phyloP scores from a whole-genome alignment of 805 yeast genomes.

The Pichia ethanolica region DNA sequence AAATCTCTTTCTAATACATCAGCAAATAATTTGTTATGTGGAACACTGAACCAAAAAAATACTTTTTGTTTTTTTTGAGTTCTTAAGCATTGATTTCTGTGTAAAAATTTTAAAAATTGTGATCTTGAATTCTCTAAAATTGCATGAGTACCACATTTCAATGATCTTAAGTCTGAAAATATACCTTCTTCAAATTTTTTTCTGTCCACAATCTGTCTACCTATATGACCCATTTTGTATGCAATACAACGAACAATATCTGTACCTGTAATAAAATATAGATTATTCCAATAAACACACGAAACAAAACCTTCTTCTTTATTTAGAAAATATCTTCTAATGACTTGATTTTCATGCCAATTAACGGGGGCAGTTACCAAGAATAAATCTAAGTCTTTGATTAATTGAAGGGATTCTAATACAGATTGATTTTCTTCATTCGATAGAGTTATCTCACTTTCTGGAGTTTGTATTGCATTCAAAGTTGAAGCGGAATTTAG shows the following conservation, averaged over 20 bases:
- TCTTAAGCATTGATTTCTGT: slow-evolving; percentile 78
- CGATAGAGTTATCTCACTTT: not conserved
- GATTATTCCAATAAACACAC: slow-evolving; percentile 86
- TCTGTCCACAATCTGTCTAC: slow-evolving; percentile 73
- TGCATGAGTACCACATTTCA: slow-evolving; percentile 84
- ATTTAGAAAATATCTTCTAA: slow-evolving; percentile 76
- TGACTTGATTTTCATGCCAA: slow-evolving; percentile 85
- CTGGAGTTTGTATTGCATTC: not conserved
- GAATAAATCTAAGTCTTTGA: slow-evolving; percentile 78
- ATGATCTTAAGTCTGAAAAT: slow-evolving; percentile 79
- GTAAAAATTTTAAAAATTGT: slow-evolving; percentile 72
- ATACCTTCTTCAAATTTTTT: slow-evolving; percentile 97
- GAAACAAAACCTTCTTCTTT: slow-evolving; percentile 89
- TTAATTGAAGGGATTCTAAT: slow-evolving; percentile 49
- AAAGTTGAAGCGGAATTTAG: not conserved
- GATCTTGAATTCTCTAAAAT: slow-evolving; percentile 82
- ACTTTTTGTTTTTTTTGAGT: slow-evolving; percentile 97
- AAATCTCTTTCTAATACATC: slow-evolving; percentile 92
- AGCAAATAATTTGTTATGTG: slow-evolving; percentile 84
- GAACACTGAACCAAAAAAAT: slow-evolving; percentile 93
- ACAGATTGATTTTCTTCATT: not conserved
- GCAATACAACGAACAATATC: slow-evolving; percentile 91
- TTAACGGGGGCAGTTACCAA: slow-evolving; percentile 90
- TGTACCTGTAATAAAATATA: slow-evolving; percentile 89
- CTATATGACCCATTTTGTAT: slow-evolving; percentile 83